These are phyloP conservation scores for Syzygium aqueum DNA, from an alignment of 345 rosid species.

Conservation along the genomic window DNA sequence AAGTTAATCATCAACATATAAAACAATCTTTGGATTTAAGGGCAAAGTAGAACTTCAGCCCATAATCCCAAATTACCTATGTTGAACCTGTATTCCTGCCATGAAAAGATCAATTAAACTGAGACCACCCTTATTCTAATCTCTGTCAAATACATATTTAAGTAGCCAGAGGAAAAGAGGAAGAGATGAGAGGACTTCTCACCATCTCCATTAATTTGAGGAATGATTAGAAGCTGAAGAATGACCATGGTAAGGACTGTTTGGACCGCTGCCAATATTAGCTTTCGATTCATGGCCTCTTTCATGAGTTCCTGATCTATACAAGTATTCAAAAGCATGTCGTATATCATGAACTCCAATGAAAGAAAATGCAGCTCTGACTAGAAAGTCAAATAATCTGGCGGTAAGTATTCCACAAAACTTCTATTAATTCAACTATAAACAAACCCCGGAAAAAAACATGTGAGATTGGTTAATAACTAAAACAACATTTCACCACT, in stretches of 20 bases:
- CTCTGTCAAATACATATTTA: not conserved
- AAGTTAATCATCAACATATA: not conserved
- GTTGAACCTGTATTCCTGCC: not conserved
- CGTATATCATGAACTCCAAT: not conserved
- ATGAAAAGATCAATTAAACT: not conserved
- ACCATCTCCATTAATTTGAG: not conserved
- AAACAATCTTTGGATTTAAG: not conserved
- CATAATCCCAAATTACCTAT: not conserved
- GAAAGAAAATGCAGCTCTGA: not conserved
- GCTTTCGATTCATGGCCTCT: not conserved
- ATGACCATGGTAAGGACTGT: not conserved
- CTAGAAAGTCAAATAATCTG: not conserved
- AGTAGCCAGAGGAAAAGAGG: not conserved
- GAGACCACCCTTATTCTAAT: not conserved
- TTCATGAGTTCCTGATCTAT: not conserved
- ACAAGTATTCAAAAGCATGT: not conserved
- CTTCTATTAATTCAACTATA: not conserved
- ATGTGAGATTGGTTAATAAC: not conserved
- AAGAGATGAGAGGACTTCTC: not conserved
- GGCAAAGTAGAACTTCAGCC: not conserved
- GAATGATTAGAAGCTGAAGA: not conserved
- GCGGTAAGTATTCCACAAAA: not conserved
- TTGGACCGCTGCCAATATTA: not conserved
- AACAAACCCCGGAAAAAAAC: not conserved
- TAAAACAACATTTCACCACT: not conserved